phyloP scores from a whole-genome alignment of 495 filamentous ascomycete genomes.

The Aspergillus coremiiformis region DNA sequence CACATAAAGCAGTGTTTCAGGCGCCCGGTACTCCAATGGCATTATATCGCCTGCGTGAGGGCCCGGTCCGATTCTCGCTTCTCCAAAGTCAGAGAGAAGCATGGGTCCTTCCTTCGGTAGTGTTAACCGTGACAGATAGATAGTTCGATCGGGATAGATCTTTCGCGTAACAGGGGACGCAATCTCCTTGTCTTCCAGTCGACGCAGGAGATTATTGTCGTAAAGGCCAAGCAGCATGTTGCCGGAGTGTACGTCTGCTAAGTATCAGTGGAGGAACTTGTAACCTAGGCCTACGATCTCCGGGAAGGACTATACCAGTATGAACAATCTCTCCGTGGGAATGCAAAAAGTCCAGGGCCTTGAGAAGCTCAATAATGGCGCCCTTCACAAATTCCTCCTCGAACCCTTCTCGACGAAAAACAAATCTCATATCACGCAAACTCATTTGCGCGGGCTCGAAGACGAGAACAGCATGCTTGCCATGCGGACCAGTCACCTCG shows the following conservation, averaged over 20 bases:
- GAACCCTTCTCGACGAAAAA: conserved; percentile 15
- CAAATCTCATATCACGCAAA: conserved; percentile 16
- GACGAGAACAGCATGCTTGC: conserved; percentile 38
- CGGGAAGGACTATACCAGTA: conserved; percentile 27
- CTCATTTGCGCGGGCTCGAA: conserved; percentile 36
- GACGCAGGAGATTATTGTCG: conserved; percentile 14
- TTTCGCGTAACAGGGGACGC: conserved; percentile 26
- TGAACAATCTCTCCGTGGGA: conserved; percentile 32
- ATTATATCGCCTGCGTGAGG: conserved; percentile 27
- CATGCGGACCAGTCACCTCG: conserved; percentile 29
- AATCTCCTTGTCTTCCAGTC: conserved; percentile 19
- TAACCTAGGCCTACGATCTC: background rate
- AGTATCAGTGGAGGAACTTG: conserved; percentile 22
- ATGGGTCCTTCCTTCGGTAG: conserved; percentile 15
- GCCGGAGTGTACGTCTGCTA: conserved; percentile 22
- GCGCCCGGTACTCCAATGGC: conserved; percentile 35
- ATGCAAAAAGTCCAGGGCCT: conserved; percentile 40
- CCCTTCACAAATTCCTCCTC: conserved; percentile 13
- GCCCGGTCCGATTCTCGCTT: conserved; percentile 24
- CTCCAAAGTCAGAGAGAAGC: conserved; percentile 27
- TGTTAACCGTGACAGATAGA: conserved; percentile 14
- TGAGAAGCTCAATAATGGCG: conserved; percentile 15
- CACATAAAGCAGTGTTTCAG: conserved; percentile 29
- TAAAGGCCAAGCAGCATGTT: conserved; percentile 23
- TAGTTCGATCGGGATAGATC: conserved; percentile 33